Percentiles rank a stretch among this genome's conserved stretches.
These are phyloP conservation scores for Nakaseomyces glabratus DNA, from an alignment of 1,139 yeast genomes.

Conservation along the genomic window DNA sequence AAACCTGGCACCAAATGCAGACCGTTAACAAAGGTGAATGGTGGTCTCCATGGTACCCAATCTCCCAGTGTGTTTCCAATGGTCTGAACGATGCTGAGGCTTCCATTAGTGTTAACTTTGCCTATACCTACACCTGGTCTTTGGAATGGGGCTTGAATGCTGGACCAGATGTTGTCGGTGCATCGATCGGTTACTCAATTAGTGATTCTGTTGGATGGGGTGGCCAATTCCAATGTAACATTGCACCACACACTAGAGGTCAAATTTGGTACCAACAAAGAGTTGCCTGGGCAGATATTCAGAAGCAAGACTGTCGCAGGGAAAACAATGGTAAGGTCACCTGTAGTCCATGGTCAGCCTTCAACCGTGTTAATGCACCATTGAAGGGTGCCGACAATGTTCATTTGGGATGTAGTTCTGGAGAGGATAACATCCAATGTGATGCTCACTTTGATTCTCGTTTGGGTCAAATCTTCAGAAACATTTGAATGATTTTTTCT, in stretches of 20 bases:
- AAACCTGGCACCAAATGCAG: constrained; percentile 1
- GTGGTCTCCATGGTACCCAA: constrained; percentile 3
- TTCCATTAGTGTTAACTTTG: background rate
- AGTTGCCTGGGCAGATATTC: constrained; percentile 4
- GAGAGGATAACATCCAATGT: too few relatives aligned
- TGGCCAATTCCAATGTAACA: constrained; percentile 1
- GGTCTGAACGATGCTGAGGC: background rate
- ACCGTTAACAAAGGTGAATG: background rate
- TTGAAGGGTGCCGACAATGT: too few relatives aligned
- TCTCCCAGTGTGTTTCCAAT: constrained; percentile 1
- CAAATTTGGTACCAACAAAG: constrained; percentile 2
- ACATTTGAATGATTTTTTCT: too few relatives aligned
- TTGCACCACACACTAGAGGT: background rate
- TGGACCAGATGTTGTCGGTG: background rate
- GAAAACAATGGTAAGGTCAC: too few relatives aligned
- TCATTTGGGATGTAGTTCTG: too few relatives aligned
- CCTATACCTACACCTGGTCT: background rate
- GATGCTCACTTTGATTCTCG: too few relatives aligned
- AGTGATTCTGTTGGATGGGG: background rate
- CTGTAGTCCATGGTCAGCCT: too few relatives aligned
- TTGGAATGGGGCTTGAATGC: background rate
- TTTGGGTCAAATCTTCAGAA: too few relatives aligned
- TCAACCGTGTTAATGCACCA: too few relatives aligned
- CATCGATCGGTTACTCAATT: constrained; percentile 1
- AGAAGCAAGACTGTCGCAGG: constrained; percentile 2